Evolutionary conservation across 2,329 filamentous ascomycete species (phyloP), one percentile per base, ranked within the genome.

Genomic region (Stagonosporopsis rhizophila): DNA sequence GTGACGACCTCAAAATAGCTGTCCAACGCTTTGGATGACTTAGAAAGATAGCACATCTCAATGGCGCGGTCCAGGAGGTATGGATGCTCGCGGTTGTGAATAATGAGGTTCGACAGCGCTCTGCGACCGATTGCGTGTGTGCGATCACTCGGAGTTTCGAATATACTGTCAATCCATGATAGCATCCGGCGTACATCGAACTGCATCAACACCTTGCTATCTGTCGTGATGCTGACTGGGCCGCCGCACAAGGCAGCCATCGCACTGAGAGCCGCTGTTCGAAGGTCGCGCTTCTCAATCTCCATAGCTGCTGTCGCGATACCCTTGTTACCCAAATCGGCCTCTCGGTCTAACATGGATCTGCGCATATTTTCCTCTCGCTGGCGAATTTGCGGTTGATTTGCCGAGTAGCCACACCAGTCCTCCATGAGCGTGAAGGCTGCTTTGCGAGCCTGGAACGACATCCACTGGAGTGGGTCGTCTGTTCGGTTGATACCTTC

Each of bases 371-470:
- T 89, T 59, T 96, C 90, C 75, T 97, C 93, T 59, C 92, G 85
- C 55, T 89, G 87, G 5, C 88, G 86, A 37, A 96, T 90, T 62
- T 96, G 90, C 14, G 80, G 82, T 72, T 96, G 92, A 62, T 97
- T 96, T 0, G 93, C 92, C 7, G 93, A 96, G 74, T 96, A 97
- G 2, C 95, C 95, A 73, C 95, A 99, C 96, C 96, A 99, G 63
- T 98, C 94, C 76, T 99, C 95, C 93, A 99, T 98, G 44, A 99
- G 80, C 0, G 93, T 89, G 71, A 99, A 99, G 0, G 94, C 90
- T 5, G 95, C 97, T 73, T 97, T 96, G 37, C 96, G 85, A 12
- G 93, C 91, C 74, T 99, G 95, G 70, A 99, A 99, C 0, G 95
- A 93, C 86, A 99, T 95, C 94, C 95, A 99, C 28, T 92, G 85